phyloP scores from a whole-genome alignment of 1,284 basidiomycete species.

The Phylloboletellus chloephorus region DNA sequence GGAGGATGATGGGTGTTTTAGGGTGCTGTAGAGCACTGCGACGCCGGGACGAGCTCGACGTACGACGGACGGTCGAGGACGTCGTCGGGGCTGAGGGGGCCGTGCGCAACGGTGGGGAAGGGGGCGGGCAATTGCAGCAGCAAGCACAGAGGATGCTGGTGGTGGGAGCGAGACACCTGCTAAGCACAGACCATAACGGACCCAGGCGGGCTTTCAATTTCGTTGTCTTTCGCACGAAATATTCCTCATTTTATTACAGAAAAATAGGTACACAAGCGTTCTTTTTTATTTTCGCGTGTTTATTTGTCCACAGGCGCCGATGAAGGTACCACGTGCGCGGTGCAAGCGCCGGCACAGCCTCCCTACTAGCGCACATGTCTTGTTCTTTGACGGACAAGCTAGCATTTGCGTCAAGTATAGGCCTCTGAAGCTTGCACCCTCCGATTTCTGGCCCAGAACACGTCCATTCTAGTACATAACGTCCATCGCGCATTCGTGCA shows the following conservation, averaged over 20 bases:
- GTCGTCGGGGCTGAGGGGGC: slow-evolving; percentile 11
- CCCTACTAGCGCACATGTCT: too few species aligned
- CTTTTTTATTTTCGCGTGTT: too few species aligned
- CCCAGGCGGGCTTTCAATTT: slow-evolving; percentile 29
- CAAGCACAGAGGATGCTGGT: slow-evolving; percentile 35
- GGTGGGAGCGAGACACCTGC: slow-evolving; percentile 38
- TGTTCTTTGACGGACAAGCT: too few species aligned
- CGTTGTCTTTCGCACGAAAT: slow-evolving; percentile 16
- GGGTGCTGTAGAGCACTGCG: slow-evolving; percentile 19
- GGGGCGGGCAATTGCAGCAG: slow-evolving; percentile 16
- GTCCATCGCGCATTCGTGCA: too few species aligned
- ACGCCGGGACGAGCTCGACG: slow-evolving; percentile 20
- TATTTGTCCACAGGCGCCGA: too few species aligned
- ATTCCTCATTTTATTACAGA: slow-evolving; percentile 22
- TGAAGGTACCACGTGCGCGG: too few species aligned
- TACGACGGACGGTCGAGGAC: slow-evolving; percentile 8
- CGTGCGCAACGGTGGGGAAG: slow-evolving; percentile 23
- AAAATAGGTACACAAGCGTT: too few species aligned
- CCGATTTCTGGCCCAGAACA: too few species aligned
- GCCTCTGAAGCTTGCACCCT: too few species aligned
- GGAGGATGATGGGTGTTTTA: slow-evolving; percentile 25
- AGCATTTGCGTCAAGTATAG: too few species aligned
- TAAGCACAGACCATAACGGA: slow-evolving; percentile 37
- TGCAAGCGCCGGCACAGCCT: too few species aligned
- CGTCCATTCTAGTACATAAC: too few species aligned